A percentile compares a stretch with the other conserved stretches of the same genome.
Conservation (phyloP, 192 early-diverging fungal genomes). For the Rhizoclosmatium sp. region DNA sequence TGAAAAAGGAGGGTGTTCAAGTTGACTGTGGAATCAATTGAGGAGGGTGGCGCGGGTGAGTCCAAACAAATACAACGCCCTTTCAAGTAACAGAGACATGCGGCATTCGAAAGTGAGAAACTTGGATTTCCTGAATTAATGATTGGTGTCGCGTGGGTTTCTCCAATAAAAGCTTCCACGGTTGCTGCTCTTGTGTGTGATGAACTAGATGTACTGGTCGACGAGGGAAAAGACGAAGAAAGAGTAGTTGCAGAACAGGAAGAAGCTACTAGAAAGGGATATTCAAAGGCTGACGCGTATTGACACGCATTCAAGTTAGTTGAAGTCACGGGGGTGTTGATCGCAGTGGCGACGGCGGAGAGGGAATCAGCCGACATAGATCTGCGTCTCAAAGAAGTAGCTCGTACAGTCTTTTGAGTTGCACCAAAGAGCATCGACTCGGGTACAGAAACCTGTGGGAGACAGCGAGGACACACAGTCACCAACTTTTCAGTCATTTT, state of each 20-base stretch:
- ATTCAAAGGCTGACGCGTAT: neutral
- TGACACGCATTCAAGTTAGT: no score
- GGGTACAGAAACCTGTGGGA: neutral
- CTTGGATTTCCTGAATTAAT: neutral
- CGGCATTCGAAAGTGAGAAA: neutral
- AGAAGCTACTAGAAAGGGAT: neutral
- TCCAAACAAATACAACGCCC: neutral
- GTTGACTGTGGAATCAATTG: neutral
- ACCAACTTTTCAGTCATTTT: no score
- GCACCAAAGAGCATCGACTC: neutral
- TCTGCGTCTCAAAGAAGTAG: no score
- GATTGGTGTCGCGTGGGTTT: neutral
- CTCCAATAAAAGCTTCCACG: neutral
- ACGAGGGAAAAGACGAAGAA: neutral
- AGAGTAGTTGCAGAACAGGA: neutral
- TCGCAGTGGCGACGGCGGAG: no score
- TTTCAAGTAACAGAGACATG: conserved; percentile 4
- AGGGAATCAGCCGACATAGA: no score
- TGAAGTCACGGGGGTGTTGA: no score
- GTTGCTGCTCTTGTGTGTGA: neutral
- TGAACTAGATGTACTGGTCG: neutral
- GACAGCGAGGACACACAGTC: neutral
- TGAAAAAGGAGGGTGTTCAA: neutral
- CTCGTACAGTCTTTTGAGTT: no score
- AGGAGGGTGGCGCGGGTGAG: neutral